phyloP scores from a whole-genome alignment of 2,329 filamentous ascomycete genomes.

The Metarhizium rileyi region DNA sequence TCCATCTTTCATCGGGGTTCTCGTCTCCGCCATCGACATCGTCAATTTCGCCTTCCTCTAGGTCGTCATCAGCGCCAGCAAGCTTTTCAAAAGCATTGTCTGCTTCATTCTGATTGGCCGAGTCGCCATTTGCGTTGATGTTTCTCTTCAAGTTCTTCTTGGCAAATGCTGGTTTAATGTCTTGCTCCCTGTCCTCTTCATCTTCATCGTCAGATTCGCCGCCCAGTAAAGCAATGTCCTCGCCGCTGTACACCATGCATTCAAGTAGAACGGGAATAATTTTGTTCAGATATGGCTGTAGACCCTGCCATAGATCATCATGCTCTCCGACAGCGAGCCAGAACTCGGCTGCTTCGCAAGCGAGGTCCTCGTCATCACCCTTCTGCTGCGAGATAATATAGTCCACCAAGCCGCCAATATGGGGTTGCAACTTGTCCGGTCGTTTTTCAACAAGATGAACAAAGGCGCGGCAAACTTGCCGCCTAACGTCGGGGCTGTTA shows the following conservation, averaged over 20 bases:
- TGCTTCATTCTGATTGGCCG: neutral
- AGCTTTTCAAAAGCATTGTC: slow-evolving; percentile 43
- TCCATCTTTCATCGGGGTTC: slow-evolving; percentile 89
- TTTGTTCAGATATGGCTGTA: slow-evolving; percentile 69
- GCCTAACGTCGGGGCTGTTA: slow-evolving; percentile 68
- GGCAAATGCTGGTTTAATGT: slow-evolving; percentile 88
- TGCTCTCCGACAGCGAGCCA: slow-evolving; percentile 93
- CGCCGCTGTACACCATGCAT: slow-evolving; percentile 93
- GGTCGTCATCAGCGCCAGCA: slow-evolving; percentile 56
- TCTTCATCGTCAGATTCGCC: slow-evolving; percentile 84
- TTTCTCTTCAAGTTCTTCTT: slow-evolving; percentile 53
- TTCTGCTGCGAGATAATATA: slow-evolving; percentile 89
- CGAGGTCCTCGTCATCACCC: slow-evolving; percentile 78
- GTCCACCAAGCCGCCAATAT: slow-evolving; percentile 79
- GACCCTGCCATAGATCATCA: slow-evolving; percentile 61
- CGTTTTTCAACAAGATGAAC: slow-evolving; percentile 84
- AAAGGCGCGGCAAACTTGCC: slow-evolving; percentile 89
- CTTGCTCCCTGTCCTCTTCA: slow-evolving; percentile 77
- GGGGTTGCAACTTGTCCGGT: slow-evolving; percentile 81
- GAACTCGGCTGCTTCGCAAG: slow-evolving; percentile 92
- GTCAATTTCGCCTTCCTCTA: slow-evolving; percentile 83
- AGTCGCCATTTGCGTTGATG: slow-evolving; percentile 43
- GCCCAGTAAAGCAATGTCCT: slow-evolving; percentile 79
- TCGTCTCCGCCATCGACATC: slow-evolving; percentile 69
- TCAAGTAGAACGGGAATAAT: slow-evolving; percentile 86